Evolutionary conservation across 345 rosid species (phyloP), one percentile per base, ranked within the genome.

Genomic region (Euphorbia peplus): DNA sequence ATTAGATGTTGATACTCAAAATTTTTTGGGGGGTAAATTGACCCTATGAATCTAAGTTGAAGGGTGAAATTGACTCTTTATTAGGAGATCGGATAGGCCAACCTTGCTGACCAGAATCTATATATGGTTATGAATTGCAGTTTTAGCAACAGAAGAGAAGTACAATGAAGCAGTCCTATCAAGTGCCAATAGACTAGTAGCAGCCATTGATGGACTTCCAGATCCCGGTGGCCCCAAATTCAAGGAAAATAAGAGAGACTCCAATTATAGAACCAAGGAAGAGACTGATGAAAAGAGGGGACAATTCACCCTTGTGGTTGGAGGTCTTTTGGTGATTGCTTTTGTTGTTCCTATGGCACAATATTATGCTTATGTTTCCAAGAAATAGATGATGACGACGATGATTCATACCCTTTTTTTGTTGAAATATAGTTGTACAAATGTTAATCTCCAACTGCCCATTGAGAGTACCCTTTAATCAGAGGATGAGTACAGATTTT

Each of bases 261-360:
- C 99, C 37, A 95, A 95, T 79, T 95, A 85, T 79, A 95, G 85
- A 73, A 78, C 86, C 66, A 85, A 76, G 85, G 90, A 91, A 81
- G 99, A 95, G 82, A 95, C 99, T 0, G 95, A 88, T 3, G 99
- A 95, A 85, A 95, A 95, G 76, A 75, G 97, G 41, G 99, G 99
- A 65, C 99, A 95, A 50, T 95, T 91, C 80, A 86, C 84, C 82
- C 90, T 93, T 48, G 98, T 93, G 25, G 96, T 93, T 75, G 97
- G 98, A 58, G 96, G 97, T 57, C 75, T 91, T 48, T 82, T 93
- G 80, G 98, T 88, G 68, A 84, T 93, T 78, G 95, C 98, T 60
- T 93, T 91, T 51, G 90, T 91, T 44, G 96, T 91, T 82, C 98
- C 97, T 11, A 93, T 93, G 98, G 97, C 96, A 32, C 97, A 93